Conservation (phyloP, 2,329 filamentous ascomycete genomes). For the Penicillium sp. region DNA sequence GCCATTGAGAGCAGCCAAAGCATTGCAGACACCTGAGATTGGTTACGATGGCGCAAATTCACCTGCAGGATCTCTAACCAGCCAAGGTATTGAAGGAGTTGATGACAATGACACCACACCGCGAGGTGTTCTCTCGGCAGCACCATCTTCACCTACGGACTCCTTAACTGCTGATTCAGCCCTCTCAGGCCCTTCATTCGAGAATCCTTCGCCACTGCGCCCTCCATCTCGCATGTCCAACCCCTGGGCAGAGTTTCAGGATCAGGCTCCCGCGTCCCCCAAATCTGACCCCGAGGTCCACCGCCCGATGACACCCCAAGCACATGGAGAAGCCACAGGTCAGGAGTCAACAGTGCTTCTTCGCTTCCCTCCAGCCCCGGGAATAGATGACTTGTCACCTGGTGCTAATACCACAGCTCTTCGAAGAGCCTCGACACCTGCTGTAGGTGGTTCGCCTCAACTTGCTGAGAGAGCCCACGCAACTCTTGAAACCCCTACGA, state of each 20-base stretch:
- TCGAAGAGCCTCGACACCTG: slow-evolving; percentile 23
- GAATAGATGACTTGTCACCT: slow-evolving; percentile 24
- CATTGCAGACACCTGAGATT: slow-evolving; percentile 11
- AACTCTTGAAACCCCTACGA: slow-evolving; percentile 39
- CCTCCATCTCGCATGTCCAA: slow-evolving; percentile 39
- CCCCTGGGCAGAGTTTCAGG: slow-evolving; percentile 37
- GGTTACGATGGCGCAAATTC: slow-evolving; percentile 25
- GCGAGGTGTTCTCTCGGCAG: slow-evolving; percentile 32
- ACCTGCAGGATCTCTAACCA: slow-evolving; percentile 35
- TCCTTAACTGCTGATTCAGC: slow-evolving; percentile 35
- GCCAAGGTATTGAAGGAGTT: slow-evolving; percentile 31
- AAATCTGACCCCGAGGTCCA: slow-evolving; percentile 25
- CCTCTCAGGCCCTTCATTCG: slow-evolving; percentile 28
- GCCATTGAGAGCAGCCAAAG: slow-evolving; percentile 20
- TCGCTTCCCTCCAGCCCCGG: slow-evolving; percentile 42
- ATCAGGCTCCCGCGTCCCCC: slow-evolving; percentile 14
- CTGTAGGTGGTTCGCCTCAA: slow-evolving; percentile 12
- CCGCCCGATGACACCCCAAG: slow-evolving; percentile 30
- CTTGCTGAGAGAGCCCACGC: slow-evolving; percentile 28
- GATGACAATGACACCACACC: slow-evolving; percentile 37
- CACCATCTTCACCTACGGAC: slow-evolving; percentile 31
- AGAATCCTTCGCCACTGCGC: slow-evolving; percentile 30
- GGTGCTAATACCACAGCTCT: slow-evolving; percentile 8
- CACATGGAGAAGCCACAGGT: slow-evolving; percentile 13
- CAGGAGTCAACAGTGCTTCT: slow-evolving; percentile 37